Evolutionary conservation across 179 eudicot species (phyloP), one percentile per base, ranked within the genome.

Genomic region (Beta macrorhiza): DNA sequence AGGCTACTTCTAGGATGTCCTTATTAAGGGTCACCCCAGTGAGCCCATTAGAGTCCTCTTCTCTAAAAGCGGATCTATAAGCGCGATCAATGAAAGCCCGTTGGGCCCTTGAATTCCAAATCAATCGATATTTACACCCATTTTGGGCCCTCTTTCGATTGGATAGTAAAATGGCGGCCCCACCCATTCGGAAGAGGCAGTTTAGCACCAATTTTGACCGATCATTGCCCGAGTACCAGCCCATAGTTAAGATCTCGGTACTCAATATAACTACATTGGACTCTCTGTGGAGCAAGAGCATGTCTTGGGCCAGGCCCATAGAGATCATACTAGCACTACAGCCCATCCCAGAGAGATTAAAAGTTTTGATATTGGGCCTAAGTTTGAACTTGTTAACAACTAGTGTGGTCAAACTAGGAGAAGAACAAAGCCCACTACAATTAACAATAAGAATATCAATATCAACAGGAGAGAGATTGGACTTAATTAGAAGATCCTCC

Each of bases 191-290:
- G 45, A 93, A 93, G 19, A 90, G 47, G 62, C 97, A 93, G 63
- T 92, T 93, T 6, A 93, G 84, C 19, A 84, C 82, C 81, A 92
- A 69, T 86, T 89, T 92, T 53, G 86, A 15, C 13, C 67, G 79
- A 4, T 90, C 95, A 64, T 88, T 90, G 14, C 98, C 98, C 0
- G 90, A 67, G 73, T 93, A 93, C 95, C 95, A 93, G 0, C 98
- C 93, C 15, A 86, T 90, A 22, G 91, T 87, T 7, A 93, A 78
- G 13, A 93, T 90, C 80, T 93, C 95, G 0, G 98, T 92, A 86
- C 98, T 92, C 57, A 93, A 81, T 69, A 93, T 72, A 10, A 93
- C 86, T 1, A 87, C 95, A 29, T 89, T 86, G 7, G 87, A 89
- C 63, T 91, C 86, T 49, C 71, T 82, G 74, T 87, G 89, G 51